Evolutionary conservation across 1,284 basidiomycete species (phyloP).

Genomic region (Rhodotorula sp.): DNA sequence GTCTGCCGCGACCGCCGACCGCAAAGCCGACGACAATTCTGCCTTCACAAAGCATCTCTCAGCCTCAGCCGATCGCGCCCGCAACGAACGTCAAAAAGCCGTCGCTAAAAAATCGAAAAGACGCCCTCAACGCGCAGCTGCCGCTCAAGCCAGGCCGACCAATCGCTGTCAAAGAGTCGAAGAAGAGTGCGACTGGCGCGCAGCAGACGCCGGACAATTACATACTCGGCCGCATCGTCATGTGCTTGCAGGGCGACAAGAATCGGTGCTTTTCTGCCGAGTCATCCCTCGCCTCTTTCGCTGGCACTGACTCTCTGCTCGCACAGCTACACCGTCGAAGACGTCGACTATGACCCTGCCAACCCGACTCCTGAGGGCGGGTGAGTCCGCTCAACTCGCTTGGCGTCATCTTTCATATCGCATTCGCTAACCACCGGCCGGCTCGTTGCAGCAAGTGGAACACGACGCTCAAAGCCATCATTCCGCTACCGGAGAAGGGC

Average conservation of each 20-base stretch:
- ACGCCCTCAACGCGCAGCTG: constrained; percentile 50
- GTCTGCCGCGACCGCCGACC: constrained; percentile 4
- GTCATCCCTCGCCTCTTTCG: not conserved
- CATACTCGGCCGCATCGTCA: constrained; percentile 54
- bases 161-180: constrained; percentile 48
- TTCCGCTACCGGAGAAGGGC: constrained; percentile 54
- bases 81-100: constrained; percentile 17
- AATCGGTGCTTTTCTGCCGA: constrained; percentile 41
- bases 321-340: constrained; percentile 49
- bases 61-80: constrained; percentile 7
- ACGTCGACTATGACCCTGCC: constrained; percentile 46
- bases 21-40: constrained; percentile 10
- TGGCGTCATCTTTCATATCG: not conserved
- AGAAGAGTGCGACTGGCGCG: constrained; percentile 20
- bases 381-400: not conserved
- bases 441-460: constrained; percentile 49
- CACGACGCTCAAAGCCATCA: constrained; percentile 54
- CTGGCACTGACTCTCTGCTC: not conserved
- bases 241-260: constrained; percentile 51
- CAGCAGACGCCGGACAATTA: constrained; percentile 47
- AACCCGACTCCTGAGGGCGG: constrained; percentile 32
- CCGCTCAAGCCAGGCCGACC: constrained; percentile 53
- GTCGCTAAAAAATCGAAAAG: constrained; percentile 37
- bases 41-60: not conserved
- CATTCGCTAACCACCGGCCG: not conserved